Conservation (phyloP, 2,329 filamentous ascomycete species). For the Colletotrichum lini region DNA sequence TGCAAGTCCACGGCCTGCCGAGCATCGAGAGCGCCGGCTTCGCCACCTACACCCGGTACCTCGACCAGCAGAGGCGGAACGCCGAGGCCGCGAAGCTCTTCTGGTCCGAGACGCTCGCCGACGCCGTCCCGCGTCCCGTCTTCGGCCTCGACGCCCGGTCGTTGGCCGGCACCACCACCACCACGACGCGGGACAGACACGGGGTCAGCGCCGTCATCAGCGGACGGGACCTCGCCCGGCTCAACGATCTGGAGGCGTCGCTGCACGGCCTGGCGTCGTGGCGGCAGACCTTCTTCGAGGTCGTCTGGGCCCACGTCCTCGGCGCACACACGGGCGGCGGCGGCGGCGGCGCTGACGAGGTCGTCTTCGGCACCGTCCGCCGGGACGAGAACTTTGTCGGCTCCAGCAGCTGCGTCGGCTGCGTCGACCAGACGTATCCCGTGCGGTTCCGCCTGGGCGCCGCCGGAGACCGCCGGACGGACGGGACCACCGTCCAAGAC, state of each 20-base stretch:
- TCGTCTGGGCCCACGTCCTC: constrained; percentile 16
- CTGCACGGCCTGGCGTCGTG: not conserved
- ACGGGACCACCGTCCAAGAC: not conserved
- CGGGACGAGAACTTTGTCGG: constrained; percentile 24
- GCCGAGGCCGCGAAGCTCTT: not conserved
- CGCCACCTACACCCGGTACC: not conserved
- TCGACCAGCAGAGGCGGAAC: constrained; percentile 1
- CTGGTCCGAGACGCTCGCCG: constrained; percentile 3
- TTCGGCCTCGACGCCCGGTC: not conserved
- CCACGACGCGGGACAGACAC: not conserved
- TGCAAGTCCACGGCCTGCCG: constrained; percentile 2
- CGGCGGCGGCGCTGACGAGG: not conserved
- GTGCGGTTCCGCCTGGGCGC: not conserved
- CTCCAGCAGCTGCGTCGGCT: not conserved
- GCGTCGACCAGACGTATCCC: constrained; percentile 22
- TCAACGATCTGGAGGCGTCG: constrained; percentile 3
- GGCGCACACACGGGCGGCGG: not conserved
- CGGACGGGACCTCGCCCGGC: not conserved
- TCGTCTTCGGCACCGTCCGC: constrained; percentile 8
- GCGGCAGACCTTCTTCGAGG: constrained; percentile 19
- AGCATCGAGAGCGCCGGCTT: constrained; percentile 6
- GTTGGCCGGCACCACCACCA: not conserved
- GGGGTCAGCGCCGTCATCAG: constrained; percentile 6
- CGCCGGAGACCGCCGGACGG: too few relatives aligned
- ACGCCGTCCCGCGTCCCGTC: not conserved